Evolutionary conservation across 1,284 basidiomycete genomes (phyloP).

Genomic region (Heliocybe sulcata): DNA sequence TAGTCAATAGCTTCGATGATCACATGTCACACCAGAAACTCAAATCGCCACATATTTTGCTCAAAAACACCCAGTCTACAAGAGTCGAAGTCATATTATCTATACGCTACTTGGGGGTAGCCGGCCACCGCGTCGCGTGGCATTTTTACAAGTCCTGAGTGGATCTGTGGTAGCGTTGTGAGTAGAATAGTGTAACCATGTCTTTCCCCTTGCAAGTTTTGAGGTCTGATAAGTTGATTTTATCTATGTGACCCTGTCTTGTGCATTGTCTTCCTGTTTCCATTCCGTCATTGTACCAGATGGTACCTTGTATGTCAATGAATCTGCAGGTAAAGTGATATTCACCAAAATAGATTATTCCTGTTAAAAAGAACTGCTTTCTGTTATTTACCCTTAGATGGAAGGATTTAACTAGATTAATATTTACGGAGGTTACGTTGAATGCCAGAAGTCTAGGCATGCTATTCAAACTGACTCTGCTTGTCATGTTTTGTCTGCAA

Average conservation of each 20-base stretch:
- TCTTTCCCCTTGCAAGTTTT: not conserved
- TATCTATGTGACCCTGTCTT: not conserved
- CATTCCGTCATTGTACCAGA: slow-evolving; percentile 1
- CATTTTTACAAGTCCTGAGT: not conserved
- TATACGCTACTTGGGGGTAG: slow-evolving; percentile 7
- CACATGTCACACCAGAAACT: too few species aligned
- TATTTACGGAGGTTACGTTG: too few species aligned
- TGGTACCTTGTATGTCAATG: not conserved
- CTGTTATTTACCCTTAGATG: not conserved
- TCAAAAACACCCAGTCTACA: too few species aligned
- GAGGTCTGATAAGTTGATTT: not conserved
- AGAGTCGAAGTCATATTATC: too few species aligned
- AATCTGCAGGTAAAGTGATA: not conserved
- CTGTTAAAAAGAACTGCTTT: not conserved
- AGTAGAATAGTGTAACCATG: not conserved
- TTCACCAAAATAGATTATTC: slow-evolving; percentile 1
- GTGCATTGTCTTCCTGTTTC: not conserved
- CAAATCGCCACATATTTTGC: too few species aligned
- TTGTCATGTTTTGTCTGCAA: not conserved
- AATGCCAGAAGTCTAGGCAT: too few species aligned
- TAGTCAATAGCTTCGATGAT: too few species aligned
- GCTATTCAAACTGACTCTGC: not conserved
- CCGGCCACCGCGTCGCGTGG: not conserved
- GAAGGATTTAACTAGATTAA: not conserved
- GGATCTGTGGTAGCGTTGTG: slow-evolving; percentile 1